phyloP scores from a whole-genome alignment of 2,329 filamentous ascomycete species.

The Cyphellophora attinorum region DNA sequence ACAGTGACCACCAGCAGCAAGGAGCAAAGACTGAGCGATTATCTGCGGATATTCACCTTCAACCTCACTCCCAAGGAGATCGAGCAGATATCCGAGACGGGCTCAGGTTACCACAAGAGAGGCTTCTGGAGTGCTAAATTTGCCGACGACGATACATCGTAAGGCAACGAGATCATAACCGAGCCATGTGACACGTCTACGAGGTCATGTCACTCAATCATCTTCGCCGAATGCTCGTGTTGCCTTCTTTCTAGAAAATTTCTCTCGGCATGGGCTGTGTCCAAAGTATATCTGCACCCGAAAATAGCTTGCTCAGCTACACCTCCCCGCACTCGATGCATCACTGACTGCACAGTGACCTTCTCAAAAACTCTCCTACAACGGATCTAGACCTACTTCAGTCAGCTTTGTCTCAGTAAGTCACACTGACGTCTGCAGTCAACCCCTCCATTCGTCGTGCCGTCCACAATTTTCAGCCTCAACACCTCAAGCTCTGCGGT shows the following conservation, averaged over 20 bases:
- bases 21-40: slow-evolving; percentile 49
- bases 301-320: no score
- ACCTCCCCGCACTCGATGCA: no score
- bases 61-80: slow-evolving; percentile 50
- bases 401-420: no score
- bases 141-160: slow-evolving; percentile 30
- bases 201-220: no score
- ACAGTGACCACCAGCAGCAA: slow-evolving; percentile 52
- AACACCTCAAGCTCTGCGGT: no score
- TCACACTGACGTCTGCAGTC: no score
- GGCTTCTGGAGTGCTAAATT: slow-evolving; percentile 44
- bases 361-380: no score
- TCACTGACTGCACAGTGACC: no score
- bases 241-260: not conserved
- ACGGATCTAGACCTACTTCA: no score
- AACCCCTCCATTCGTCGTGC: no score
- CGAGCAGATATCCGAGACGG: slow-evolving; percentile 39
- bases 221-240: not conserved
- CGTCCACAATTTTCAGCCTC: no score
- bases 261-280: not conserved
- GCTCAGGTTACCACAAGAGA: slow-evolving; percentile 40
- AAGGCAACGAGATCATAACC: slow-evolving; percentile 4
- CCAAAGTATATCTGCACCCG: no score
- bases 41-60: slow-evolving; percentile 47
- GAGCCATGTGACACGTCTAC: not conserved